phyloP scores from a whole-genome alignment of 2,329 filamentous ascomycete genomes.

The Neonectria sp. region DNA sequence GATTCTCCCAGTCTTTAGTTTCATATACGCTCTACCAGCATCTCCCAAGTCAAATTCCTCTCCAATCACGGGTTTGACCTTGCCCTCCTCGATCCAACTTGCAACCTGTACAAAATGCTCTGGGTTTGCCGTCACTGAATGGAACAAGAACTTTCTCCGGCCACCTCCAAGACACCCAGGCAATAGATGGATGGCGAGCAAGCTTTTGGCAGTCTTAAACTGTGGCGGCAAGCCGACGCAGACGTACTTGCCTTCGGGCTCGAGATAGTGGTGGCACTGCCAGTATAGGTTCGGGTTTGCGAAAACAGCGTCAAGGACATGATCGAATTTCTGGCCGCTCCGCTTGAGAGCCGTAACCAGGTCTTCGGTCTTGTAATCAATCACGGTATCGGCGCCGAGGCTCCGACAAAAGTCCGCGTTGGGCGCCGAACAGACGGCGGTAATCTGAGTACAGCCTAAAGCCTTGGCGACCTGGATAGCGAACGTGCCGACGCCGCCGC shows the following conservation, averaged over 20 bases:
- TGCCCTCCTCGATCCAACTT: slow-evolving; percentile 23
- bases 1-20: slow-evolving; percentile 13
- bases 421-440: slow-evolving; percentile 22
- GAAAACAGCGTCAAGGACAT: slow-evolving; percentile 34
- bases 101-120: slow-evolving; percentile 32
- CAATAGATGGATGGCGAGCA: slow-evolving; percentile 27
- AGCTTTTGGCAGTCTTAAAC: slow-evolving; percentile 23
- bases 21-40: slow-evolving; percentile 24
- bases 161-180: slow-evolving; percentile 38
- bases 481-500: slow-evolving; percentile 37
- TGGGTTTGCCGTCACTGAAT: slow-evolving; percentile 29
- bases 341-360: background rate
- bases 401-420: slow-evolving; percentile 24
- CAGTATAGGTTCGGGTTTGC: slow-evolving; percentile 30
- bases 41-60: slow-evolving; percentile 30
- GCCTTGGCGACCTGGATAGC: slow-evolving; percentile 37
- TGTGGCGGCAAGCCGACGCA: slow-evolving; percentile 26
- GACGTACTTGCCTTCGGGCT: slow-evolving; percentile 21
- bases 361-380: slow-evolving; percentile 30
- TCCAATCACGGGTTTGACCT: slow-evolving; percentile 25
- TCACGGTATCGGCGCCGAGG: slow-evolving; percentile 26
- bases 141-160: slow-evolving; percentile 31
- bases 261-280: slow-evolving; percentile 34
- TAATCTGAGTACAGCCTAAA: slow-evolving; percentile 26
- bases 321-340: slow-evolving; percentile 15